Percentiles rank a stretch among this genome's conserved stretches.
Conservation (phyloP, 169 alveolate genomes). For the Babesia ovata region DNA sequence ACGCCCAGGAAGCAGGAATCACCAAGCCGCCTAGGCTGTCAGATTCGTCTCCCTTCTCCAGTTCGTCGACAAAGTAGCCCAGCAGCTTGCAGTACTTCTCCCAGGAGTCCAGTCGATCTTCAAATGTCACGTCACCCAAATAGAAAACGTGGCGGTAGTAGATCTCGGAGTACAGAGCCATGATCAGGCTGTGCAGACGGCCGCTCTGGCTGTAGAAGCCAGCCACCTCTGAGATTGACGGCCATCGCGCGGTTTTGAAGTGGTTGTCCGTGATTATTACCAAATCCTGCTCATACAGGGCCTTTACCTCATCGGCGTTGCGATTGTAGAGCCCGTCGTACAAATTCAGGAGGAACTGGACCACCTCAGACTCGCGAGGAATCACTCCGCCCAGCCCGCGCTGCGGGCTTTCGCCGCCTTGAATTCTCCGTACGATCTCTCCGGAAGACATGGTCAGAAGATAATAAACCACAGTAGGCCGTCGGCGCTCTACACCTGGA, state of each 20-base stretch:
- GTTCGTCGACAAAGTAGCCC: constrained; percentile 71
- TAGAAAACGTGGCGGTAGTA: constrained; percentile 83
- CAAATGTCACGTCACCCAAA: constrained; percentile 77
- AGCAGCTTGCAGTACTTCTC: constrained; percentile 78
- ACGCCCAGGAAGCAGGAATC: constrained; percentile 83
- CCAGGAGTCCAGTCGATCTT: constrained; percentile 82
- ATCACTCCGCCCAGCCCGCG: constrained; percentile 52
- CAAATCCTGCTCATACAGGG: constrained; percentile 79
- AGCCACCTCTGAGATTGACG: constrained; percentile 78
- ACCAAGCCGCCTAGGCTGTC: constrained; percentile 67
- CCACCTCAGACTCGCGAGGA: constrained; percentile 82
- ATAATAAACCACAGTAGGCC: neutral
- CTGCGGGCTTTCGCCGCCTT: constrained; percentile 48
- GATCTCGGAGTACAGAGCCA: constrained; percentile 82
- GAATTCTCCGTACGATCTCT: constrained; percentile 26
- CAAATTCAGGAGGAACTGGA: constrained; percentile 73
- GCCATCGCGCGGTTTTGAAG: constrained; percentile 81
- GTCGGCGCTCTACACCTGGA: constrained; percentile 1
- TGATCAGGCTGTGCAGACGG: constrained; percentile 77
- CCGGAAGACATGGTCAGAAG: constrained; percentile 29
- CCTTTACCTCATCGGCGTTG: constrained; percentile 78
- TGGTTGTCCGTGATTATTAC: constrained; percentile 75
- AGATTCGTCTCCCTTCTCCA: constrained; percentile 53
- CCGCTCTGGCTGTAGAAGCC: constrained; percentile 80
- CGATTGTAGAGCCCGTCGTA: constrained; percentile 78